Percentiles rank a stretch among this genome's conserved stretches.
These are phyloP conservation scores for Grosmannia penicillata DNA, from an alignment of 2,329 filamentous ascomycete species.

Conservation along the genomic window DNA sequence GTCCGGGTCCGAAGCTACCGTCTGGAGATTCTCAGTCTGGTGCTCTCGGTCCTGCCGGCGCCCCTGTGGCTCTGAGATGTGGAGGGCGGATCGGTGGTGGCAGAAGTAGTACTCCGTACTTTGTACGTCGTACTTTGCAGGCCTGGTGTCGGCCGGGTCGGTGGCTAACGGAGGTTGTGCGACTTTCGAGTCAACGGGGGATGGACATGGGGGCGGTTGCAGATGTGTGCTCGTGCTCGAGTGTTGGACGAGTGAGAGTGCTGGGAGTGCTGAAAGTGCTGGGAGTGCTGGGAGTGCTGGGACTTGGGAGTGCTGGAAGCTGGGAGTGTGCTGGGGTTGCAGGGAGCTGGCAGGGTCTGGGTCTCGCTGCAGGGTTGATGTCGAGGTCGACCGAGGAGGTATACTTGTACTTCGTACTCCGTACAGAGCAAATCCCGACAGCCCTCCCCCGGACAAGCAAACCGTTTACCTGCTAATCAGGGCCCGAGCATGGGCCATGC, in stretches of 20 bases:
- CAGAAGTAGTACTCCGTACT: constrained; percentile 19
- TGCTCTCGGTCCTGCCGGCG: too few relatives aligned
- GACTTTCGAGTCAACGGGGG: constrained; percentile 28
- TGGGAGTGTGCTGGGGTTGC: constrained; percentile 15
- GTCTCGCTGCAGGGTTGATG: constrained; percentile 20
- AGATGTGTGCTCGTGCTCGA: too few relatives aligned
- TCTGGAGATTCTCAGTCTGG: too few relatives aligned
- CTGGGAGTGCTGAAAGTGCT: too few relatives aligned
- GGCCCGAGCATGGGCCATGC: constrained; percentile 18
- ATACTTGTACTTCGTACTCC: background rate
- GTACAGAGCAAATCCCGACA: background rate
- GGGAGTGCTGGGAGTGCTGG: constrained; percentile 14
- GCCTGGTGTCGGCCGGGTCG: constrained; percentile 23
- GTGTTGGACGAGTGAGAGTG: too few relatives aligned
- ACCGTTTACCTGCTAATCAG: constrained; percentile 19
- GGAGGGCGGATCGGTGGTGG: constrained; percentile 9
- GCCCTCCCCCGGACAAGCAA: constrained; percentile 20
- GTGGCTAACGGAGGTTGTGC: constrained; percentile 33
- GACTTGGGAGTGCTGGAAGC: too few relatives aligned
- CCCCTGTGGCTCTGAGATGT: background rate
- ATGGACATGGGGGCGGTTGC: constrained; percentile 23
- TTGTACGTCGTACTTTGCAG: too few relatives aligned
- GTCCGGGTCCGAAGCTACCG: too few relatives aligned
- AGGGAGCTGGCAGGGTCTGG: background rate
- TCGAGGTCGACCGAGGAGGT: constrained; percentile 9